Base-by-base conservation (phyloP, 108 stramenopile species). In the Schizochytrium sp. region DNA sequence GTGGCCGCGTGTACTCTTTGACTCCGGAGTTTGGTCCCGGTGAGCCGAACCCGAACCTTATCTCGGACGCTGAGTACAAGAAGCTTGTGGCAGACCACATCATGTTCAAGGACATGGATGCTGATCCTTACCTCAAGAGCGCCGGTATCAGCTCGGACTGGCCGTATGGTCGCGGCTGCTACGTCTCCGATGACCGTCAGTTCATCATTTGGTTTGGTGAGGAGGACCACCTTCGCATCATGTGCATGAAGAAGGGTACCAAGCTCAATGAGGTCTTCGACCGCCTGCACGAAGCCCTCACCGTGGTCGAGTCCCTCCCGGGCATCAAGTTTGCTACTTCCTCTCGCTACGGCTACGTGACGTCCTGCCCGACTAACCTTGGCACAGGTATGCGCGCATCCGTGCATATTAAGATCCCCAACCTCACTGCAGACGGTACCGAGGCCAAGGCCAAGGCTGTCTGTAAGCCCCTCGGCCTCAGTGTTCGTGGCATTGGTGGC, bases 371-470 rank as follows among this genome's bases (percentile, higher is more conserved):
- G 15, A 93, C 94, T 46, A 96, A 96, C 92, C 92, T 95, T 58
- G 95, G 95, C 59, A 96, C 95, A 15, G 95, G 95, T 40, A 93
- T 96, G 95, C 92, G 94, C 59, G 95, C 94, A 15, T 93, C 92
- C 4, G 94, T 96, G 56, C 94, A 94, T 89, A 92, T 95, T 89
- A 95, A 95, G 93, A 91, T 95, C 56, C 92, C 94, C 41, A 94
- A 95, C 89, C 92, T 95, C 64, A 93, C 93, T 15, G 45, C 56
- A 38, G 94, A 93, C 89, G 94, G 94, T 42, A 93, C 94, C 3
- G 94, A 94, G 61, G 61, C 64, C n/a, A 93, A 92, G 88, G 94
- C 93, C 56, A 94, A 94, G 89, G 91, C 93, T 8, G 93, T 94
- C 8, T 91, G 91, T 90, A 93, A 94, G 88, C 94, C 94, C 8